Conservation (phyloP, 2,329 filamentous ascomycete genomes). For the Cercospora sp. region DNA sequence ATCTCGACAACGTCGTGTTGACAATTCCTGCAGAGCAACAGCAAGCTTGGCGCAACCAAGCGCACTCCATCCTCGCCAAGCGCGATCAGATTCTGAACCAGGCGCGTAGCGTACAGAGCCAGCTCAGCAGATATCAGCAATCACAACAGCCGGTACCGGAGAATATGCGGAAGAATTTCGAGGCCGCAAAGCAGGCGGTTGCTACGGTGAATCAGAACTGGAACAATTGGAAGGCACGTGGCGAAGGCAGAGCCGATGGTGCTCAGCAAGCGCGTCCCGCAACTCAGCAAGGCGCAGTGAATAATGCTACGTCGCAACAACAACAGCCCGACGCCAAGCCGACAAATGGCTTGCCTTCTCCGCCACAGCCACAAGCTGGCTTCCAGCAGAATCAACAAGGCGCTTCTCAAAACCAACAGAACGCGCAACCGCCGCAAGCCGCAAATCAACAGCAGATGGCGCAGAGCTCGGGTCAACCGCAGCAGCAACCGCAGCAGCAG, state of each 20-base stretch:
- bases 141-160: slow-evolving; percentile 19
- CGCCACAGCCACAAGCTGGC: slow-evolving; percentile 26
- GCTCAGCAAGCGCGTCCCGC: slow-evolving; percentile 22
- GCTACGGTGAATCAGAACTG: slow-evolving; percentile 21
- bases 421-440: slow-evolving; percentile 31
- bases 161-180: slow-evolving; percentile 17
- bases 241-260: slow-evolving; percentile 23
- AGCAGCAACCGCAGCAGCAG: slow-evolving; percentile 22
- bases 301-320: slow-evolving; percentile 27
- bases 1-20: slow-evolving; percentile 16
- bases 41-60: slow-evolving; percentile 19
- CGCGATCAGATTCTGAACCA: slow-evolving; percentile 22
- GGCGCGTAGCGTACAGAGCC: slow-evolving; percentile 15
- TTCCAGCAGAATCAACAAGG: slow-evolving; percentile 23
- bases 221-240: slow-evolving; percentile 23
- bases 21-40: slow-evolving; percentile 19
- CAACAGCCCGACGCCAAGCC: slow-evolving; percentile 25
- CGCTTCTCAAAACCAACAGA: slow-evolving; percentile 24
- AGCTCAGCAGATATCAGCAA: slow-evolving; percentile 18
- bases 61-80: slow-evolving; percentile 15
- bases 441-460: slow-evolving; percentile 38
- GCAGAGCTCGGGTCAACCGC: slow-evolving; percentile 32
- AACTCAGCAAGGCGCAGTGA: slow-evolving; percentile 29
- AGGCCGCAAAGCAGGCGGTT: slow-evolving; percentile 22
- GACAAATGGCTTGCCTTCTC: slow-evolving; percentile 20